Evolutionary conservation across 495 filamentous ascomycete species (phyloP), one percentile per base, ranked within the genome.

Genomic region (Lichenothelia convexa): DNA sequence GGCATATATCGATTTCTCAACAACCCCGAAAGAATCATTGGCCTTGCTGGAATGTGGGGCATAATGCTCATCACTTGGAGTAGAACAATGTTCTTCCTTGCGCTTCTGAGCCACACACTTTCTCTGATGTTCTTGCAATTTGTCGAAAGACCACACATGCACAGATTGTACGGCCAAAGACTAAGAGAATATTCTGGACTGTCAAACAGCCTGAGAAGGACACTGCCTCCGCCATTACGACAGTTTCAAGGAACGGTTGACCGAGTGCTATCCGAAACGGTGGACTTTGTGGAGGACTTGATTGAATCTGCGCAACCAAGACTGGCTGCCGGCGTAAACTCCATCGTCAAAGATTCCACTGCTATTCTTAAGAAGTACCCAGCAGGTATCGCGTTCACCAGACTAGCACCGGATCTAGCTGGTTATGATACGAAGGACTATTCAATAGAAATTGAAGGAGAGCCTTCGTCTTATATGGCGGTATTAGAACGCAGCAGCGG

Each of bases 1-100:
- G 91, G 89, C 35, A 97, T 97, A 47, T 97, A 97, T 53, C 84
- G 89, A 40, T 97, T 82, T 59, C 62, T 97, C 39, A 97, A 97
- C 62, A 95, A 95, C 50, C 89, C 89, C 0, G 89, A 97, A 55
- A 77, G 89, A 42, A 73, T 95, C 21, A 70, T 97, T 39, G 89
- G 89, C 33, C 73, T 89, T 1, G 89, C 91, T 8, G 89, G 87
- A n/a, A 67, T 95, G 15, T 97, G 87, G 87, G 89, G 89, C 35
- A 74, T 85, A 18, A 89, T 83, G 16, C 67, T 95, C 38, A 92
- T 95, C 45, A 91, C 87, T 7, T 78, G 78, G 58, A 94, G 81
- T 53, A 67, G 70, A 21, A 62, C 78, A 7, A 74, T 95, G 42
- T 85, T 92, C 46, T 69, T 77, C 53, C 60, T 94, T 40, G 89